Percentiles rank a stretch among this genome's conserved stretches.
Evolutionary conservation across 805 yeast genomes (phyloP).

Genomic region (Suhomyces tanzawaensis): DNA sequence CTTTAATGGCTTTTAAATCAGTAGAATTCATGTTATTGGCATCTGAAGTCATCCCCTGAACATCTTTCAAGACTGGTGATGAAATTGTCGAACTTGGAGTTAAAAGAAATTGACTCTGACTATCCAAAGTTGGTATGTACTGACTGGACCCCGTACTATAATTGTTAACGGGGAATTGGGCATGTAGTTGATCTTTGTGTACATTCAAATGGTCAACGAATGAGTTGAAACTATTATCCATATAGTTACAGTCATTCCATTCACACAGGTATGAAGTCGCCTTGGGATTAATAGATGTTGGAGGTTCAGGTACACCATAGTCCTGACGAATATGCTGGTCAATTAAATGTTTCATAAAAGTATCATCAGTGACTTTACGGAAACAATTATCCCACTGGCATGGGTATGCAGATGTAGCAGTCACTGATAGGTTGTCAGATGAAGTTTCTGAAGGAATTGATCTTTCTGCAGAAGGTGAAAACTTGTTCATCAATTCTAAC

Average conservation of each 20-base stretch:
- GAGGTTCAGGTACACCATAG: constrained; percentile 25
- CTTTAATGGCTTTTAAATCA: background rate
- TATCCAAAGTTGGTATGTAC: constrained; percentile 2
- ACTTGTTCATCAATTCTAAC: background rate
- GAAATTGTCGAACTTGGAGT: constrained; percentile 10
- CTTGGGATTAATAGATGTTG: constrained; percentile 7
- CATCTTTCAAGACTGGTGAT: constrained; percentile 9
- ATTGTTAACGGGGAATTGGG: constrained; percentile 1
- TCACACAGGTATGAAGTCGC: constrained; percentile 50
- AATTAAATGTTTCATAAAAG: constrained; percentile 32
- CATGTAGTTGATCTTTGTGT: constrained; percentile 21
- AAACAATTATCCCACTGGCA: constrained; percentile 66
- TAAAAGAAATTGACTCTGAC: constrained; percentile 3
- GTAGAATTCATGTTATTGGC: background rate
- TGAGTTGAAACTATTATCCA: constrained; percentile 49
- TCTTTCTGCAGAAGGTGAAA: background rate
- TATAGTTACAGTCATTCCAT: constrained; percentile 71
- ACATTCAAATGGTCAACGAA: constrained; percentile 53
- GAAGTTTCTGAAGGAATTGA: background rate
- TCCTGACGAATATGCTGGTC: constrained; percentile 54
- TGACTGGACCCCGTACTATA: background rate
- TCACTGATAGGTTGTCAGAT: background rate
- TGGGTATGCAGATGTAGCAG: background rate
- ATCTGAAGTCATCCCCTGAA: too few relatives aligned
- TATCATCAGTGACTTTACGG: constrained; percentile 33